phyloP scores from a whole-genome alignment of 2,329 filamentous ascomycete species.

The Calonectria pauciramosa region DNA sequence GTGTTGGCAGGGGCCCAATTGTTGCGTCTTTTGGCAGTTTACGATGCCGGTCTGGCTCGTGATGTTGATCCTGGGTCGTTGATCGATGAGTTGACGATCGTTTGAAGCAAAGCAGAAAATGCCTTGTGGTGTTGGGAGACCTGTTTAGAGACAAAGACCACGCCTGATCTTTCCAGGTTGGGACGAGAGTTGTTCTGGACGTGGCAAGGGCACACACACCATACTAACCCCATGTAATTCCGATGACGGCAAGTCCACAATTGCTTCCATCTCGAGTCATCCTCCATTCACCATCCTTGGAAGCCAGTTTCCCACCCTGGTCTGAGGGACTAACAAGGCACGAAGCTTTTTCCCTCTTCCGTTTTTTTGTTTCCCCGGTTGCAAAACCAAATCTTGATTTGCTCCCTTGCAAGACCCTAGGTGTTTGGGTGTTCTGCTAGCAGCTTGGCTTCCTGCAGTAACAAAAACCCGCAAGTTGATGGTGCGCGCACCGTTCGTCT shows the following conservation, averaged over 20 bases:
- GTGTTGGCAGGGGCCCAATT: neutral
- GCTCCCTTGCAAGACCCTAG: neutral
- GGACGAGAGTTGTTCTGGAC: conserved; percentile 20
- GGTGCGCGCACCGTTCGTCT: conserved; percentile 11
- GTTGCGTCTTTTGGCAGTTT: neutral
- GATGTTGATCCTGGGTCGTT: neutral
- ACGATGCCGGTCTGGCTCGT: neutral
- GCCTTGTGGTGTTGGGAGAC: neutral
- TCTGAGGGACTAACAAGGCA: neutral
- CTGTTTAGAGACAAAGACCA: neutral
- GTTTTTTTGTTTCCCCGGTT: neutral
- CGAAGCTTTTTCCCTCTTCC: neutral
- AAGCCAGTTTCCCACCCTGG: neutral
- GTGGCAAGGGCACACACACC: conserved; percentile 22
- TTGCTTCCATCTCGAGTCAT: conserved; percentile 25
- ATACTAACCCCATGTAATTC: conserved; percentile 29
- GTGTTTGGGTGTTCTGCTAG: neutral
- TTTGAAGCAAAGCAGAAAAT: neutral
- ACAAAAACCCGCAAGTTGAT: neutral
- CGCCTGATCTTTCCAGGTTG: conserved; percentile 34
- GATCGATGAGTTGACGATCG: neutral
- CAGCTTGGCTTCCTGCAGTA: neutral
- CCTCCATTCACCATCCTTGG: conserved; percentile 11
- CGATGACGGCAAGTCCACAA: conserved; percentile 38
- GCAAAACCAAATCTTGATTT: neutral